Evolutionary conservation across 768 basidiomycete species (phyloP), one percentile per base, ranked within the genome.

Genomic region (Mycena galopus): DNA sequence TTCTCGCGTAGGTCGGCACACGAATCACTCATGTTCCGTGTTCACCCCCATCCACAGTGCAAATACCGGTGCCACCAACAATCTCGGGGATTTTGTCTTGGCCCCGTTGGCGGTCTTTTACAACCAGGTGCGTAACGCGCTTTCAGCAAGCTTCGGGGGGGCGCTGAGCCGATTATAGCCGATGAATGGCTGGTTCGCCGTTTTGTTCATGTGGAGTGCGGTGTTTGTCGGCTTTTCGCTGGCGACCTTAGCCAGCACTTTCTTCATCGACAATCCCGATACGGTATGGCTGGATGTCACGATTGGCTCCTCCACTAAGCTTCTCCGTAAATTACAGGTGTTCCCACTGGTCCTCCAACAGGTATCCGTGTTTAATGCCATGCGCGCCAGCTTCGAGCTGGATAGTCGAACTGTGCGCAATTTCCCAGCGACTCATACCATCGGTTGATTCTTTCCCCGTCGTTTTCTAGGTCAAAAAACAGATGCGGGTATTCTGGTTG

Each of bases 101-200:
- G 70, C 78, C 3, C 78, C 78, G 12, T 73, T 79, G 10, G 73
- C 74, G 3, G 69, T 79, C 11, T 79, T 75, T 61, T 79, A 77
- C 57, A 33, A 76, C 29, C 35, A 67, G 69, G 73, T 68, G 37
- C 19, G 69, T 55, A 44, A 35, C 2, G 0, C 51, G 2, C 19
- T 59, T 35, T 55, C 21, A n/a, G n/a, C n/a, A n/a, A n/a, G 25
- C 2, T 50, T n/a, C 37, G 39, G 47, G 16, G 19, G 44, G 27
- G 33, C 25, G 17, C 12, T 30, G 8, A 33, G n/a, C 33, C 8
- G 21, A 12, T 11, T 27, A 23, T 35, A 67, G 69, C 73, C 78
- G 7, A 79, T 79, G 78, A 79, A 79, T 47, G 78, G 78, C 29
- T 79, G 78, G 78, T 69, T 79, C 14, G 78, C 77, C 0, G 71